Evolutionary conservation across 768 basidiomycete species (phyloP).

Genomic region (Rhizopogon roseolus): DNA sequence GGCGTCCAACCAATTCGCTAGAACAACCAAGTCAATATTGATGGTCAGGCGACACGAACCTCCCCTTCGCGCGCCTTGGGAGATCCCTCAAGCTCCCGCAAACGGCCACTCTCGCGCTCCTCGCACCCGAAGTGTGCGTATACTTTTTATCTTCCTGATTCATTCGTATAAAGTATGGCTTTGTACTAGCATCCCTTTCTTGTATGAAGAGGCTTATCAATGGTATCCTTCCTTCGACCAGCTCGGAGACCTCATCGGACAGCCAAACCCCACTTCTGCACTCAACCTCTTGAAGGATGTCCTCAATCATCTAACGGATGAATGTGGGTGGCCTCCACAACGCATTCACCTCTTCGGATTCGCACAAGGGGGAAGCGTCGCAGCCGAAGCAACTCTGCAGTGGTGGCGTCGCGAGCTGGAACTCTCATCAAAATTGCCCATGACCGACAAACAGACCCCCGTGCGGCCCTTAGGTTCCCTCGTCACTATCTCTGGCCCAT

Average conservation of each 20-base stretch:
- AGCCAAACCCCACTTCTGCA: constrained; percentile 70
- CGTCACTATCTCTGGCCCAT: constrained; percentile 63
- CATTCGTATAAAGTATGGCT: not conserved
- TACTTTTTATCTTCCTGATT: not conserved
- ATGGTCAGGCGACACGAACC: constrained; percentile 69
- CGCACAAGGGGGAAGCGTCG: constrained; percentile 80
- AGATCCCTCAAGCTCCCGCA: constrained; percentile 79
- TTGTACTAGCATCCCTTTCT: constrained; percentile 60
- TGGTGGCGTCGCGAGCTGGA: constrained; percentile 43
- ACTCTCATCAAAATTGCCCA: not conserved
- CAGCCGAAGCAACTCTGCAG: constrained; percentile 57
- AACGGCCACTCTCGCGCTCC: constrained; percentile 77
- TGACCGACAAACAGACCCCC: constrained; percentile 2
- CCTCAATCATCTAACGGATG: constrained; percentile 50
- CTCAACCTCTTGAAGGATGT: constrained; percentile 51
- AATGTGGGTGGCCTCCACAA: constrained; percentile 60
- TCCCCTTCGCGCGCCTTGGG: constrained; percentile 73
- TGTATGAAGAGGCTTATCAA: constrained; percentile 76
- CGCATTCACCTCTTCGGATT: constrained; percentile 88
- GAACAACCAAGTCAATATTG: not conserved
- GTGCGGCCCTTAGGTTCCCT: constrained; percentile 55
- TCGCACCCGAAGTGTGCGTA: constrained; percentile 71
- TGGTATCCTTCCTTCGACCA: constrained; percentile 84
- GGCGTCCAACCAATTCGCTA: not conserved
- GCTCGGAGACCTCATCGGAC: constrained; percentile 65